A percentile compares a stretch with the other conserved stretches of the same genome.
Conservation (phyloP, 2,329 filamentous ascomycete species). For the Endothia cerciana region DNA sequence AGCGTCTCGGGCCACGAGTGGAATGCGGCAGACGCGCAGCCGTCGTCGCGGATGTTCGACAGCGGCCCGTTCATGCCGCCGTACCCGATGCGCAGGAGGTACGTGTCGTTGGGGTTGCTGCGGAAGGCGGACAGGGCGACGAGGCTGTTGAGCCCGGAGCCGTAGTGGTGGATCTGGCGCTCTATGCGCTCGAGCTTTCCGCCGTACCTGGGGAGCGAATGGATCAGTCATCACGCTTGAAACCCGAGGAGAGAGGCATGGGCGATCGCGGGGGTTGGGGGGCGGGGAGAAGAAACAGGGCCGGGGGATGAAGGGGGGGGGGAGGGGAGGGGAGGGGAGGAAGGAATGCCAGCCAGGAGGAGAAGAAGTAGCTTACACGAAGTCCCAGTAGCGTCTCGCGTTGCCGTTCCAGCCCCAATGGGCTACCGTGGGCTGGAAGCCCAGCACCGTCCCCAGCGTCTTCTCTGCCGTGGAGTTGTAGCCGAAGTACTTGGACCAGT, state of each 20-base stretch:
- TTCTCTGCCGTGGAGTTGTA: conserved; percentile 50
- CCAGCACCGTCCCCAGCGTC: conserved; percentile 56
- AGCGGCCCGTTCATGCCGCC: conserved; percentile 57
- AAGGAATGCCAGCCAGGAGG: not conserved
- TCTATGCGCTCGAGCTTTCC: conserved; percentile 49
- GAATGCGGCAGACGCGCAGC: conserved; percentile 59
- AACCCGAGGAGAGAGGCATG: not conserved
- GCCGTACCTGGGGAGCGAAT: conserved; percentile 42
- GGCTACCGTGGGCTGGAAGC: conserved; percentile 59
- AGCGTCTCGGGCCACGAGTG: conserved; percentile 61
- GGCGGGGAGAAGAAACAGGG: not conserved
- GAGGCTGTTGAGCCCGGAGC: conserved; percentile 60
- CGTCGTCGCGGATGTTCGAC: conserved; percentile 58
- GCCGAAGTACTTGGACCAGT: conserved; percentile 61
- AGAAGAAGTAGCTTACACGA: conserved; percentile 33
- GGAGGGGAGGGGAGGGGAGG: too few relatives aligned
- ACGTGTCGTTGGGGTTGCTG: conserved; percentile 47
- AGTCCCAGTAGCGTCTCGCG: conserved; percentile 64
- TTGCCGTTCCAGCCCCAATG: conserved; percentile 69
- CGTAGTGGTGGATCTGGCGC: conserved; percentile 64
- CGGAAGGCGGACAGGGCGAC: conserved; percentile 58
- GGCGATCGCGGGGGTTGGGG: not conserved
- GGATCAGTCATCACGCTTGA: conserved; percentile 11
- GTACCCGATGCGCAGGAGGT: conserved; percentile 58
- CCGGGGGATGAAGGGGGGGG: too few relatives aligned